Conservation (phyloP, 192 early-diverging fungal genomes). For the Entrophospora sp. region DNA sequence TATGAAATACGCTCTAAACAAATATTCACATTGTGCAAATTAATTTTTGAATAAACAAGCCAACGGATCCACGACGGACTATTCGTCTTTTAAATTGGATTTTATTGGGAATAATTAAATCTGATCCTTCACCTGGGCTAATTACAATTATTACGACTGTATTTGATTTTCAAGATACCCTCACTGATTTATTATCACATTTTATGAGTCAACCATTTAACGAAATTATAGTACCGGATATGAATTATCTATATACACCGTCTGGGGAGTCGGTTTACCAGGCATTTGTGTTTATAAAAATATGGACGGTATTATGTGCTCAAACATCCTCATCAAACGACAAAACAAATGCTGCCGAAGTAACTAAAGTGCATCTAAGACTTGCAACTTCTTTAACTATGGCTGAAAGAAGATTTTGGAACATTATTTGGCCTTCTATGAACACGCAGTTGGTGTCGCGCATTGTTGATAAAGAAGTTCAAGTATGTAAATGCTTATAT, state of each 20-base stretch:
- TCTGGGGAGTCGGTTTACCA: conserved; percentile 30
- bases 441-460: conserved; percentile 1
- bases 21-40: neutral
- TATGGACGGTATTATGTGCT: conserved; percentile 29
- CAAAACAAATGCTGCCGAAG: neutral
- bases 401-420: conserved; percentile 24
- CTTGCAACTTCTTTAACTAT: conserved; percentile 7
- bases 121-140: conserved; percentile 12
- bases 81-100: conserved; percentile 39
- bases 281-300: conserved; percentile 32
- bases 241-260: conserved; percentile 27
- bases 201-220: conserved; percentile 25
- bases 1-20: no score
- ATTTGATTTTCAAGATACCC: conserved; percentile 25
- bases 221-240: conserved; percentile 24
- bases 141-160: conserved; percentile 20
- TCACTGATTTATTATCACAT: conserved; percentile 29
- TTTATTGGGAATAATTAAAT: conserved; percentile 23
- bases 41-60: conserved; percentile 17
- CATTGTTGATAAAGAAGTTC: conserved; percentile 8
- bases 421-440: conserved; percentile 23
- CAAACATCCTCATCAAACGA: neutral
- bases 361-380: conserved; percentile 3
- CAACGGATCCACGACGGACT: conserved; percentile 27
- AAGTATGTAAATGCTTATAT: neutral